phyloP scores from a whole-genome alignment of 192 early-diverging fungal genomes.

The Spizellomyces punctatus region DNA sequence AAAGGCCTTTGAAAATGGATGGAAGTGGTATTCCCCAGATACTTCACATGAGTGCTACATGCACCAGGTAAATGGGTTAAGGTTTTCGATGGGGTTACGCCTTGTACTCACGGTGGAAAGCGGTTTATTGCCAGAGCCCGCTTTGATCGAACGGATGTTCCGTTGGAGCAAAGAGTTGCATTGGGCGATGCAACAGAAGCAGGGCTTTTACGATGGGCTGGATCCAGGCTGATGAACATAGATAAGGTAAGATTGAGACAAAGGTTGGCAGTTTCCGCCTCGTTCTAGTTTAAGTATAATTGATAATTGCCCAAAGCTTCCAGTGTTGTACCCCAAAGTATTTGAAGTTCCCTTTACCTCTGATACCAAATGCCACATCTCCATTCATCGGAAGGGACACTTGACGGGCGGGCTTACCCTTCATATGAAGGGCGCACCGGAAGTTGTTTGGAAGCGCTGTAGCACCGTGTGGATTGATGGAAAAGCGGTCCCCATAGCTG shows the following conservation, averaged over 20 bases:
- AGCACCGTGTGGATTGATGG: slow-evolving; percentile 63
- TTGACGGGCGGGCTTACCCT: slow-evolving; percentile 70
- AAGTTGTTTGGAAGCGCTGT: slow-evolving; percentile 82
- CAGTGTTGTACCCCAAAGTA: slow-evolving; percentile 43
- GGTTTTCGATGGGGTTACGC: not conserved
- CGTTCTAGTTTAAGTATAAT: not conserved
- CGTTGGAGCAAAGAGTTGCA: slow-evolving; percentile 25
- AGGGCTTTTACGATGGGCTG: slow-evolving; percentile 75
- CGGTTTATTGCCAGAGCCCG: slow-evolving; percentile 27
- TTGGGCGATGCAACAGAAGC: slow-evolving; percentile 87
- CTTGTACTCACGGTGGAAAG: not conserved
- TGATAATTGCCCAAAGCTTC: not conserved
- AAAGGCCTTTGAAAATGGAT: slow-evolving; percentile 41
- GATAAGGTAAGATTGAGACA: slow-evolving; percentile 50
- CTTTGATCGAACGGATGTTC: slow-evolving; percentile 36
- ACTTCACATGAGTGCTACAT: slow-evolving; percentile 74
- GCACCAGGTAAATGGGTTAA: slow-evolving; percentile 42
- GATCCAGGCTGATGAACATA: slow-evolving; percentile 68
- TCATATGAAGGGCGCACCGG: slow-evolving; percentile 89
- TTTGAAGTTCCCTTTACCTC: slow-evolving; percentile 96
- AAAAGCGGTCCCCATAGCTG: slow-evolving; percentile 58
- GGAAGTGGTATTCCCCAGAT: slow-evolving; percentile 65
- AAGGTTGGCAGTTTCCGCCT: not conserved
- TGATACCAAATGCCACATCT: slow-evolving; percentile 87
- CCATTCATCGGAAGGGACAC: slow-evolving; percentile 81